Percentiles rank a stretch among this genome's conserved stretches.
Conservation (phyloP, 441 rosid genomes). For the Syzygium malaccense region DNA sequence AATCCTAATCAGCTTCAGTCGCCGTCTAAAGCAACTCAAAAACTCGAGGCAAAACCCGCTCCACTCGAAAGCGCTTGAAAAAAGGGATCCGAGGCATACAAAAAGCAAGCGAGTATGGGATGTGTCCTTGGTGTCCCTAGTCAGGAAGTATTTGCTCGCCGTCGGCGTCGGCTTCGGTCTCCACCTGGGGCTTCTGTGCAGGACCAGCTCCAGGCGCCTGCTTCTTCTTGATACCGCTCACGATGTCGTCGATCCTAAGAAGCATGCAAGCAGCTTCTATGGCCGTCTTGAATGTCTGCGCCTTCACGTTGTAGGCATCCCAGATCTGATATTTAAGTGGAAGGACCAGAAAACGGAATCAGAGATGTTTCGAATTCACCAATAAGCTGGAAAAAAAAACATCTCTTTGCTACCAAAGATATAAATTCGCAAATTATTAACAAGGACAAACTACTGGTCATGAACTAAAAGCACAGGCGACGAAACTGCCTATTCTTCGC, state of each 20-base stretch:
- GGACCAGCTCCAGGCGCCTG: conserved; percentile 66
- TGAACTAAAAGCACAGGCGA: not conserved
- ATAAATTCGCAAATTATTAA: not conserved
- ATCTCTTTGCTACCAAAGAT: not conserved
- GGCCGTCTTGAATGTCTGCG: conserved; percentile 89
- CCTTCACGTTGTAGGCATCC: conserved; percentile 94
- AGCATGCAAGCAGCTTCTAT: conserved; percentile 95
- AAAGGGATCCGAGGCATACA: not conserved
- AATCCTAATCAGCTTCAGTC: not conserved
- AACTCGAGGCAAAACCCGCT: not conserved
- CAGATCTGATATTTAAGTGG: conserved; percentile 43
- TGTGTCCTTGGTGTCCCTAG: not conserved
- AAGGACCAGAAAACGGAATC: not conserved
- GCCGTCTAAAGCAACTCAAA: not conserved
- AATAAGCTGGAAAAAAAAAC: not conserved
- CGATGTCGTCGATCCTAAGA: conserved; percentile 85
- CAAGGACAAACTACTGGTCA: not conserved
- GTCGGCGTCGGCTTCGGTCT: conserved; percentile 88
- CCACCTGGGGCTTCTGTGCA: conserved; percentile 69
- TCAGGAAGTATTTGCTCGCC: conserved; percentile 85
- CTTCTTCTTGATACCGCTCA: conserved; percentile 93
- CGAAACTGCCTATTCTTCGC: not conserved
- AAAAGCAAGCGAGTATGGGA: not conserved
- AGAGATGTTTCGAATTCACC: not conserved
- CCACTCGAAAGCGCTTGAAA: not conserved